These are phyloP conservation scores for Pholiota microspora DNA, from an alignment of 768 basidiomycete species.

Conservation along the genomic window DNA sequence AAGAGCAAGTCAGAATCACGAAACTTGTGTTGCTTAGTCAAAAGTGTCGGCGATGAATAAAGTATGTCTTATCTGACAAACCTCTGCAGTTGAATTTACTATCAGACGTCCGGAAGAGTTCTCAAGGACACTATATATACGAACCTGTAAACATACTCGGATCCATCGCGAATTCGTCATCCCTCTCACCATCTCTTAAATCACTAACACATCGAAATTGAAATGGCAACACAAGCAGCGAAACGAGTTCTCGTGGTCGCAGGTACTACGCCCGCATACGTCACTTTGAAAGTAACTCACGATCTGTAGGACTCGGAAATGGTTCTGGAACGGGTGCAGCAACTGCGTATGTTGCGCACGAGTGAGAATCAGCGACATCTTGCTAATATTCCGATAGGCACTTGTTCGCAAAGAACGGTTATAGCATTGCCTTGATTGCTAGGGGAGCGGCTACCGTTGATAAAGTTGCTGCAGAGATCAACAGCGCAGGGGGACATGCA, in stretches of 20 bases:
- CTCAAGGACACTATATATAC: neutral
- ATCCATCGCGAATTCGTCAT: neutral
- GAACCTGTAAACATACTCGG: neutral
- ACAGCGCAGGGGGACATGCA: constrained; percentile 56
- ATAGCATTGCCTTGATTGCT: constrained; percentile 65
- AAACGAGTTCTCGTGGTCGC: constrained; percentile 59
- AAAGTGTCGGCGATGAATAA: neutral
- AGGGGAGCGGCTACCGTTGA: constrained; percentile 52
- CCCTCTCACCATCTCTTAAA: neutral
- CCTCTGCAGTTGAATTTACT: neutral
- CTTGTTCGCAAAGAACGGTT: constrained; percentile 59
- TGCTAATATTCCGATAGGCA: constrained; percentile 36
- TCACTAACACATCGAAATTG: neutral
- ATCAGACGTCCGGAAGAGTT: neutral
- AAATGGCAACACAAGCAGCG: constrained; percentile 17
- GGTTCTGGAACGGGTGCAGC: constrained; percentile 56
- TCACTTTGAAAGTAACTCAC: neutral
- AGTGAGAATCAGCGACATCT: no score
- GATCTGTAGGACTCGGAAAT: constrained; percentile 38
- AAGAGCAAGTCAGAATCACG: neutral
- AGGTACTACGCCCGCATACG: constrained; percentile 27
- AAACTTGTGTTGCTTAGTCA: neutral
- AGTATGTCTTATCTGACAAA: neutral
- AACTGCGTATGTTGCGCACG: constrained; percentile 52
- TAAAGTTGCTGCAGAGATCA: constrained; percentile 53